Evolutionary conservation across 1,139 yeast species (phyloP).

Genomic region (Sugiyamaella neomexicana): DNA sequence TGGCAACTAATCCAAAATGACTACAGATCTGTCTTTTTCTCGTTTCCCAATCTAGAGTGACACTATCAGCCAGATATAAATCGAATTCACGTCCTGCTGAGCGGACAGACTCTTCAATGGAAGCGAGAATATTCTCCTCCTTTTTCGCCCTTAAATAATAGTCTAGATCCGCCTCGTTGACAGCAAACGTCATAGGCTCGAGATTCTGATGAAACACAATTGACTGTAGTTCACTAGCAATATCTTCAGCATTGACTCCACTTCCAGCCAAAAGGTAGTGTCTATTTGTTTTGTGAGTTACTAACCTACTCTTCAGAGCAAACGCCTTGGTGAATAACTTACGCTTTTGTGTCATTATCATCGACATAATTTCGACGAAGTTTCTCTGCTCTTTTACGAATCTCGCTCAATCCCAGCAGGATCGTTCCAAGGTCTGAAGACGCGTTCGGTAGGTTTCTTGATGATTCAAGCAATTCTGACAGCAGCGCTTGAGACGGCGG

Average conservation of each 20-base stretch:
- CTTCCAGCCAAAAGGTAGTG: slow-evolving; percentile 88
- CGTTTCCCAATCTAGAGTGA: slow-evolving; percentile 80
- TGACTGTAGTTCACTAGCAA: slow-evolving; percentile 57
- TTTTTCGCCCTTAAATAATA: slow-evolving; percentile 58
- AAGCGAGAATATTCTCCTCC: slow-evolving; percentile 77
- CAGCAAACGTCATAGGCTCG: slow-evolving; percentile 33
- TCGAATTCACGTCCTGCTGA: slow-evolving; percentile 85
- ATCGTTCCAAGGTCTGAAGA: slow-evolving; percentile 68
- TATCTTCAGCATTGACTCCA: slow-evolving; percentile 85
- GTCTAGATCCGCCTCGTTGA: slow-evolving; percentile 36
- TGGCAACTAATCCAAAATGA: slow-evolving; percentile 53
- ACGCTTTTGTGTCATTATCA: slow-evolving; percentile 71
- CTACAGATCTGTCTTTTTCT: slow-evolving; percentile 72
- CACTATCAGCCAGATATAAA: slow-evolving; percentile 65
- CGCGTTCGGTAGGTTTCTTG: slow-evolving; percentile 66
- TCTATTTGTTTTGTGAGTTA: slow-evolving; percentile 15
- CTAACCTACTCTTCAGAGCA: neutral
- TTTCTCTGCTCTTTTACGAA: slow-evolving; percentile 66
- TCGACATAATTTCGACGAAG: slow-evolving; percentile 51
- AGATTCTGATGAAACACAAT: slow-evolving; percentile 34
- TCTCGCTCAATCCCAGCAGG: slow-evolving; percentile 73
- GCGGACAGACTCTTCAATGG: slow-evolving; percentile 78
- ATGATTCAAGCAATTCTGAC: slow-evolving; percentile 69
- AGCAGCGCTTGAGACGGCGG: slow-evolving; percentile 45
- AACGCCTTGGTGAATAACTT: slow-evolving; percentile 17